Evolutionary conservation across 495 filamentous ascomycete genomes (phyloP).

Genomic region (Aspergillus affinis): DNA sequence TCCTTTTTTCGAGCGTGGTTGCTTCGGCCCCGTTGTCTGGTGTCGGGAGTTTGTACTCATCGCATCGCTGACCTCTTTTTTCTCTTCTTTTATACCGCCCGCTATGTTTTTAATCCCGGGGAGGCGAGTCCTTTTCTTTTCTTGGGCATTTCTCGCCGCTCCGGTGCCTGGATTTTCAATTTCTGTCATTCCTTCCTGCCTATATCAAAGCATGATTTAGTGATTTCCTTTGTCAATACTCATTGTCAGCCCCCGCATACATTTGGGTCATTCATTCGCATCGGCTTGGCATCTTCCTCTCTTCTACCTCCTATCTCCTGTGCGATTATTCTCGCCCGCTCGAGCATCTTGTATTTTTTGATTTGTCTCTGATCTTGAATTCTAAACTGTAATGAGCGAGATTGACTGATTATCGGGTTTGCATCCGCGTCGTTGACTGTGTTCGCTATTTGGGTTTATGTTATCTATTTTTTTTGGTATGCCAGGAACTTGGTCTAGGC

Average conservation of each 20-base stretch:
- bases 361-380: slow-evolving; percentile 16
- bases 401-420: slow-evolving; percentile 14
- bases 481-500: neutral
- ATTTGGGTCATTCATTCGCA: slow-evolving; percentile 20
- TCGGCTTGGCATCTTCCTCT: slow-evolving; percentile 22
- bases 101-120: slow-evolving; percentile 12
- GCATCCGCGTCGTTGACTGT: slow-evolving; percentile 11
- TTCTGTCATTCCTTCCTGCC: slow-evolving; percentile 15
- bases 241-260: slow-evolving; percentile 13
- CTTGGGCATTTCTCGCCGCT: slow-evolving; percentile 10
- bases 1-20: neutral
- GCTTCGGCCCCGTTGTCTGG: neutral
- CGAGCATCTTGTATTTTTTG: slow-evolving; percentile 15
- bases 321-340: slow-evolving; percentile 5
- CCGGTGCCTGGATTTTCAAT: slow-evolving; percentile 17
- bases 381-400: slow-evolving; percentile 17
- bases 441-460: slow-evolving; percentile 6
- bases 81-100: slow-evolving; percentile 8
- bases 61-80: no score
- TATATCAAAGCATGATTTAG: slow-evolving; percentile 15
- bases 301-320: slow-evolving; percentile 21
- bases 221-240: slow-evolving; percentile 20
- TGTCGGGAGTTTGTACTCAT: no score
- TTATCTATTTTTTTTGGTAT: neutral
- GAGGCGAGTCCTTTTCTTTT: neutral